Evolutionary conservation across 768 basidiomycete species (phyloP).

Genomic region (Mycena galopus): DNA sequence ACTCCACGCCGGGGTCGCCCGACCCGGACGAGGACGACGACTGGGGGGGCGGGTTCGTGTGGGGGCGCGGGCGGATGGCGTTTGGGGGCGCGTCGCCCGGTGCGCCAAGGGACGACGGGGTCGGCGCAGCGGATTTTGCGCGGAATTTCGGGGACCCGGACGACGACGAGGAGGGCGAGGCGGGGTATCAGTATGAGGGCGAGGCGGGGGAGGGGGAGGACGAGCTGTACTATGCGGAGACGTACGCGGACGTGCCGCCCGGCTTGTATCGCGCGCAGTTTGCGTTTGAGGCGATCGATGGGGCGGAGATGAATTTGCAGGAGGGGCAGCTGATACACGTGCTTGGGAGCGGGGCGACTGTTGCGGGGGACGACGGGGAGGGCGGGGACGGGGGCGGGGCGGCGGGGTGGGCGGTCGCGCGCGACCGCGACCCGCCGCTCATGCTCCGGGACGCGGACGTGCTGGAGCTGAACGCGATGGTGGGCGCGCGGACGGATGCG

Average conservation of each 20-base stretch:
- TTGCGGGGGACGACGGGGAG: background rate
- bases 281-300: constrained; percentile 83
- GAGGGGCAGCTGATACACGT: constrained; percentile 85
- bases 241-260: constrained; percentile 60
- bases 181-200: constrained; percentile 42
- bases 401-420: constrained; percentile 33
- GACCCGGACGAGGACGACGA: constrained; percentile 33
- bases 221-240: constrained; percentile 57
- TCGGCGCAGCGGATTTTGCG: constrained; percentile 32
- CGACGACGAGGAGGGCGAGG: constrained; percentile 42
- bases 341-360: constrained; percentile 63
- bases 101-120: constrained; percentile 26
- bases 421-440: constrained; percentile 23
- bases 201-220: constrained; percentile 42
- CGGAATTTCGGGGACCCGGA: constrained; percentile 36
- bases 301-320: constrained; percentile 84
- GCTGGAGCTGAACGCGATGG: constrained; percentile 20
- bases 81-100: constrained; percentile 26
- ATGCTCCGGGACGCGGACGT: constrained; percentile 4
- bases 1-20: background rate
- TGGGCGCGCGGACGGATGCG: constrained; percentile 26
- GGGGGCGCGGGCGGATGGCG: constrained; percentile 19
- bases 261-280: constrained; percentile 86
- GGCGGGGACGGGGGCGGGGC: background rate
- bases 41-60: constrained; percentile 23